A percentile compares a stretch with the other conserved stretches of the same genome.
Evolutionary conservation across 169 alveolate genomes (phyloP).

Genomic region (Plasmodium relictum): DNA sequence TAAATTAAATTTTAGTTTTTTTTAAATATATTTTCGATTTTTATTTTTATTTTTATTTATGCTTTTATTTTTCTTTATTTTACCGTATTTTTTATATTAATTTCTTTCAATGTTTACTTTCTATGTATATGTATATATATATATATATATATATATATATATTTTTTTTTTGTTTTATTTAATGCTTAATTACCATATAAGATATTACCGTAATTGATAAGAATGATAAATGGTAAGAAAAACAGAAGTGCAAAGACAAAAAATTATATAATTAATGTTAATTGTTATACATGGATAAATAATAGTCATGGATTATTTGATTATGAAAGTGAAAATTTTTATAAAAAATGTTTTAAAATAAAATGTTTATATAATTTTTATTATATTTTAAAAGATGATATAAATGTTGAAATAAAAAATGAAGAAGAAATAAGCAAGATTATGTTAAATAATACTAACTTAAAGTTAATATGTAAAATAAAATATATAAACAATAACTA

Average conservation of each 20-base stretch:
- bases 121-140: not conserved
- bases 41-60: no score
- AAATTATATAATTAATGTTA: conserved; percentile 60
- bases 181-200: no score
- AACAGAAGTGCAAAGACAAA: conserved; percentile 51
- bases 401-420: conserved; percentile 66
- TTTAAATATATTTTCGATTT: no score
- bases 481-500: conserved; percentile 64
- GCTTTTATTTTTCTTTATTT: no score
- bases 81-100: no score
- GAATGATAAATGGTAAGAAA: conserved; percentile 61
- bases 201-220: not conserved
- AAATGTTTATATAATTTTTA: conserved; percentile 75
- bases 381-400: conserved; percentile 70
- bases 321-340: conserved; percentile 83
- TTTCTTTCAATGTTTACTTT: no score
- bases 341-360: conserved; percentile 82
- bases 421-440: conserved; percentile 77
- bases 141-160: conserved; percentile 12
- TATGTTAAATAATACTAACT: conserved; percentile 28
- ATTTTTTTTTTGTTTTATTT: not conserved
- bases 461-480: conserved; percentile 57
- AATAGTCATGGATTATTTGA: conserved; percentile 86
- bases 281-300: conserved; percentile 81
- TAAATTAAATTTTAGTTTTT: no score